Evolutionary conservation across 164 flowering plant genomes (phyloP).

Genomic region (Aristolochia californica): DNA sequence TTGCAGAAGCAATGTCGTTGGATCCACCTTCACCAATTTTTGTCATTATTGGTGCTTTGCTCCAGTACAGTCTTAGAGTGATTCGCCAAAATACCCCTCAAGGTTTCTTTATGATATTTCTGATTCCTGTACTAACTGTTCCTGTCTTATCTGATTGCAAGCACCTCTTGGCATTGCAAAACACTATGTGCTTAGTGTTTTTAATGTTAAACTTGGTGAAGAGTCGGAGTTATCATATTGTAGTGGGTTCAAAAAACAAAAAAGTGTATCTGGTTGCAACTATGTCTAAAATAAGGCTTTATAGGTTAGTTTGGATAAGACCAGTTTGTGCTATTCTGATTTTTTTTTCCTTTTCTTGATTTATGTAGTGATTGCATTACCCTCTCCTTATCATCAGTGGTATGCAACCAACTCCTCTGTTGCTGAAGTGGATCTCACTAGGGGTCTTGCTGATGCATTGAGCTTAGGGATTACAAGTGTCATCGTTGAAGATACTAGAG

Average conservation of each 20-base stretch:
- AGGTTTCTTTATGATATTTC: conserved; percentile 25
- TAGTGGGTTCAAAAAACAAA: too few relatives aligned
- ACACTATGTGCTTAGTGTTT: too few relatives aligned
- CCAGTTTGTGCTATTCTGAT: too few relatives aligned
- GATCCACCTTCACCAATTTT: conserved; percentile 90
- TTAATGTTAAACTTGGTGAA: too few relatives aligned
- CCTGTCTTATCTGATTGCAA: not conserved
- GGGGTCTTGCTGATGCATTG: conserved; percentile 50
- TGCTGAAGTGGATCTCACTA: conserved; percentile 46
- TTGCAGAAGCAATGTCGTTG: conserved; percentile 94
- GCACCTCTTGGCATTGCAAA: not conserved
- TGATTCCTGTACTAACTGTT: not conserved
- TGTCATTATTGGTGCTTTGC: conserved; percentile 62
- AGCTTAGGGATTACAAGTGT: conserved; percentile 59
- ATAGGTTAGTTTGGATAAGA: too few relatives aligned
- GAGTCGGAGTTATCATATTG: too few relatives aligned
- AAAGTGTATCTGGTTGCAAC: too few relatives aligned
- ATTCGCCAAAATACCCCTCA: conserved; percentile 69
- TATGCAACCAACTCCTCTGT: conserved; percentile 58
- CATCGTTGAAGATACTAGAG: conserved; percentile 74
- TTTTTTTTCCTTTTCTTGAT: not conserved
- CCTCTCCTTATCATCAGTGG: conserved; percentile 81
- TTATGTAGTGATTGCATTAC: conserved; percentile 50
- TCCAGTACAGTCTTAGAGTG: conserved; percentile 58
- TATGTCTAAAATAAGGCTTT: too few relatives aligned